A percentile compares a stretch with the other conserved stretches of the same genome.
Evolutionary conservation across 1,139 yeast species (phyloP).

Genomic region (Eremothecium cymbalariae): DNA sequence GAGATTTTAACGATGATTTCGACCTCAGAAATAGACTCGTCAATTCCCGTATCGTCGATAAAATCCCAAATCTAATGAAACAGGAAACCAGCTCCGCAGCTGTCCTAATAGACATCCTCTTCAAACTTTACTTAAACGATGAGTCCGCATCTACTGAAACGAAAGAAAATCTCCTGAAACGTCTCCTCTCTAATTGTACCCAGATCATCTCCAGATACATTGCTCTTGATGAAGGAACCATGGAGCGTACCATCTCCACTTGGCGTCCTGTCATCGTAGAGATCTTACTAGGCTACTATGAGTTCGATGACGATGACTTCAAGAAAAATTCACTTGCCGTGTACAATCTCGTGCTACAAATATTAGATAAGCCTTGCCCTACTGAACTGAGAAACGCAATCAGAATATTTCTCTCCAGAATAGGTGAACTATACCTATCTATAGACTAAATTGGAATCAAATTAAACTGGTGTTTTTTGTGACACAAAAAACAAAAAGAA

Average conservation of each 20-base stretch:
- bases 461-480: too few species aligned
- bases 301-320: slow-evolving; percentile 72
- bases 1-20: slow-evolving; percentile 79
- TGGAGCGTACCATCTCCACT: slow-evolving; percentile 71
- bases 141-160: slow-evolving; percentile 34
- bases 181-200: slow-evolving; percentile 64
- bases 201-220: slow-evolving; percentile 63
- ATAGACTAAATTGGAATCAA: too few species aligned
- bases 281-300: slow-evolving; percentile 71
- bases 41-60: slow-evolving; percentile 88
- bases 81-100: slow-evolving; percentile 92
- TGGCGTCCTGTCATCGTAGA: slow-evolving; percentile 92
- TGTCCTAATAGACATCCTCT: slow-evolving; percentile 71
- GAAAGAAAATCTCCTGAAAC: slow-evolving; percentile 37
- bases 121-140: slow-evolving; percentile 70
- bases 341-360: slow-evolving; percentile 57
- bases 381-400: slow-evolving; percentile 63
- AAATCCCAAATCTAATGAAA: slow-evolving; percentile 80
- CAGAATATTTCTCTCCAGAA: slow-evolving; percentile 55
- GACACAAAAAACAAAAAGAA: too few species aligned
- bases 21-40: slow-evolving; percentile 78
- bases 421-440: slow-evolving; percentile 50
- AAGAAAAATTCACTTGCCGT: slow-evolving; percentile 51
- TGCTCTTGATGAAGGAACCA: slow-evolving; percentile 62
- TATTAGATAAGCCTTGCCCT: slow-evolving; percentile 63